A percentile compares a stretch with the other conserved stretches of the same genome.
Conservation (phyloP, 352 stramenopile species). For the Phytophthora pseudosyringae region DNA sequence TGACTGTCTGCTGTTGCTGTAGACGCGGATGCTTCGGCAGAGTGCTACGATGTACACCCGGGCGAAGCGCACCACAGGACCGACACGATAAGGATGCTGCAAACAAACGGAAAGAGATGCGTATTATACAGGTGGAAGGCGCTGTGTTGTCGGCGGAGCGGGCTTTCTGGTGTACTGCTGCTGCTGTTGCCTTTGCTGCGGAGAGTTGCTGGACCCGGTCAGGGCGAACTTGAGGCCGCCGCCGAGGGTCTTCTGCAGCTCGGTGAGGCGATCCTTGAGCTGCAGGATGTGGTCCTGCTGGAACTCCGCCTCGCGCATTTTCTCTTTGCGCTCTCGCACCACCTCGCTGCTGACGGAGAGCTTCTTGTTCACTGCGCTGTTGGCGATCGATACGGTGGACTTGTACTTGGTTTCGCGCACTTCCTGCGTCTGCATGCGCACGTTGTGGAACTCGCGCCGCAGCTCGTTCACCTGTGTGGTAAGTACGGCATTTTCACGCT, state of each 20-base stretch:
- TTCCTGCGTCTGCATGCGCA: conserved; percentile 77
- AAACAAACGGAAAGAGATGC: neutral
- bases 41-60: conserved; percentile 86
- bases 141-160: conserved; percentile 45
- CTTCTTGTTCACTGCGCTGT: conserved; percentile 26
- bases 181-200: conserved; percentile 30
- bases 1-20: conserved; percentile 1
- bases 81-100: conserved; percentile 1
- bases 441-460: conserved; percentile 80
- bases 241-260: conserved; percentile 69
- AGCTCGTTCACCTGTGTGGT: conserved; percentile 87
- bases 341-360: conserved; percentile 21
- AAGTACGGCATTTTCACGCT: conserved; percentile 84
- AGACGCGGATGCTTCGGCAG: conserved; percentile 82
- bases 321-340: conserved; percentile 46
- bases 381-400: conserved; percentile 28
- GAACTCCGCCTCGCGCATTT: conserved; percentile 68
- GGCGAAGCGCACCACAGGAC: conserved; percentile 57
- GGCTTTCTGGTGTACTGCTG: conserved; percentile 41
- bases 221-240: conserved; percentile 65
- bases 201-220: conserved; percentile 40
- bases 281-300: conserved; percentile 79
- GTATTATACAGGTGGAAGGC: conserved; percentile 78
- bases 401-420: conserved; percentile 58
- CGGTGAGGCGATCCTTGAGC: conserved; percentile 65